Percentiles rank a stretch among this genome's conserved stretches.
phyloP scores from a whole-genome alignment of 495 filamentous ascomycete species.

The Talaromyces wortmannii region DNA sequence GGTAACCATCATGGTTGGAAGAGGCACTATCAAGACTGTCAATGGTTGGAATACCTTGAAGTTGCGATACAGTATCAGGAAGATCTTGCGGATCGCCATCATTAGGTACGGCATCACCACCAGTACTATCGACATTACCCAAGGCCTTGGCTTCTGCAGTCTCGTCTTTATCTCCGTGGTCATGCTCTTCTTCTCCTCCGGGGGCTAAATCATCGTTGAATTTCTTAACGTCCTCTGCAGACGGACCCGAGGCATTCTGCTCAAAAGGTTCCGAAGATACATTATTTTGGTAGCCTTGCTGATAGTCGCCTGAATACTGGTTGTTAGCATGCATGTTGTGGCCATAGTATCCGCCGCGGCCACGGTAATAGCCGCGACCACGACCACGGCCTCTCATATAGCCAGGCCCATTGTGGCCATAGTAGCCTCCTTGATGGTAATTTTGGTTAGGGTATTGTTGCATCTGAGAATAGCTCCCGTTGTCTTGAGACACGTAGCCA shows the following conservation, averaged over 20 bases:
- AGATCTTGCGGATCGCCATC: conserved; percentile 3
- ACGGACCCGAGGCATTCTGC: neutral
- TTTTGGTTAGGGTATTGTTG: conserved; percentile 39
- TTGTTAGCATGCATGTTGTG: conserved; percentile 21
- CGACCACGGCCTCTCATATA: conserved; percentile 51
- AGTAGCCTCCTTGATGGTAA: conserved; percentile 58
- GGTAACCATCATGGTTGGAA: conserved; percentile 3
- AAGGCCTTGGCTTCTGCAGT: conserved; percentile 1
- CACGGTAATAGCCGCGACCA: conserved; percentile 52
- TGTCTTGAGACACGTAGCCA: conserved; percentile 56
- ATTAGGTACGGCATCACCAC: neutral
- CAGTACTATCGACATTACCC: neutral
- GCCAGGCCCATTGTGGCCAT: conserved; percentile 42
- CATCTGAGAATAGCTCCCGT: conserved; percentile 48
- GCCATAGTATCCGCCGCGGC: conserved; percentile 45
- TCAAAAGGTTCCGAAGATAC: conserved; percentile 10
- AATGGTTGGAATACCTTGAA: conserved; percentile 40
- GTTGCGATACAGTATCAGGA: neutral
- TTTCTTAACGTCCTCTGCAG: conserved; percentile 15
- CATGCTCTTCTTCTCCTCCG: conserved; percentile 17
- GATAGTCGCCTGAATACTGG: conserved; percentile 15
- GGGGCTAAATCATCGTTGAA: conserved; percentile 21
- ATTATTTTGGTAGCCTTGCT: conserved; percentile 17
- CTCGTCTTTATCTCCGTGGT: conserved; percentile 9
- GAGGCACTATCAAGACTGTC: conserved; percentile 31